Evolutionary conservation across 805 yeast species (phyloP), one percentile per base, ranked within the genome.

Genomic region (Torulaspora indica): DNA sequence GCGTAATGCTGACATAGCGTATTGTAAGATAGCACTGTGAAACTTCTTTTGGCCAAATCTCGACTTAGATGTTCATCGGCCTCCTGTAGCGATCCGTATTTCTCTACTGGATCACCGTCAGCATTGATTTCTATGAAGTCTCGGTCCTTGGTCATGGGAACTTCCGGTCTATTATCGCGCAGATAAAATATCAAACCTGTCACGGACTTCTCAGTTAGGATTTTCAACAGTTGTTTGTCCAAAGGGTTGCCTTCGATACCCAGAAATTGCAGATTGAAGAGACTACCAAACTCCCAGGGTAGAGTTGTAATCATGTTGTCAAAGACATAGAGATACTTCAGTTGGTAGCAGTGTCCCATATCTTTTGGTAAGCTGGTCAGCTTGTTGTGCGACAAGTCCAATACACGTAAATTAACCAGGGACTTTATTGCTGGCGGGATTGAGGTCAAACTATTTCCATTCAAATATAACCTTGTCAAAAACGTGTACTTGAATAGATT

Each of bases 1-100:
- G 98, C 97, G 69, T 91, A 91, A 63, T 85, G 93, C 63, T 91
- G 98, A 66, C 98, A 93, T 62, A 93, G 72, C 2, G 95, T 87
- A 68, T 93, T 93, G 70, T 89, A 91, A 30, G 89, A 80, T 76
- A 88, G 74, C 37, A 90, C 69, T 0, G 96, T 83, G 64, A 93
- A 89, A 30, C 69, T 68, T 42, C 66, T 66, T 34, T 63, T 66
- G 8, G 44, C 40, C 28, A 61, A 40, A 29, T 58, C 63, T 5
- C 51, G 45, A 22, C 55, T 53, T 35, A 53, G 15, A 30, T 54
- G 51, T 14, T 55, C 50, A 28, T 49, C 51, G 4, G 67, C 56
- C 38, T 66, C 70, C 7, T 66, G 64, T 22, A 60, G 36, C 5
- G 68, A 53, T 8, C 53, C 53, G 14, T 43, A 57, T 37, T 57